Base-by-base conservation (phyloP, 257 asterid genomes). In the Linaria vulgaris region DNA sequence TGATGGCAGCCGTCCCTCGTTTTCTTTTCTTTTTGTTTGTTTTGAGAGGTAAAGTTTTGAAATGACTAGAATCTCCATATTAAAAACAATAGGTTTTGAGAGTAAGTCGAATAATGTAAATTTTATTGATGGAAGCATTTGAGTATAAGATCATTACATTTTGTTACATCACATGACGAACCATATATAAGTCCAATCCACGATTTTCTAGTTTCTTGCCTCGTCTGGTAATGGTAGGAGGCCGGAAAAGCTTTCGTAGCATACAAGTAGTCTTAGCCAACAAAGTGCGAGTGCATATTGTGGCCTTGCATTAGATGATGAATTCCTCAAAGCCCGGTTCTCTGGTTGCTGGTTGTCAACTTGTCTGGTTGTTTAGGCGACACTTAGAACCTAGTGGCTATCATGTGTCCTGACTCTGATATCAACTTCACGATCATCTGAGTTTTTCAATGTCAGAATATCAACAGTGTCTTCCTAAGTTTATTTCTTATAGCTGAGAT, bases 301-400 rank as follows among this genome's bases (percentile, higher is more conserved):
- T 25, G 52, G 38, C 22, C 44, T 37, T 65, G 52, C 23, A n/a
- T 25, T 19, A 49, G 30, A 41, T 56, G 3, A 39, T 68, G 49
- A 44, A 56, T 17, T 47, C 44, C 14, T 7, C 19, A 47, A 25
- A 24, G 56, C 39, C 47, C 1, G 16, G n/a, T 60, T 51, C 41
- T 52, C 56, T 41, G 14, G 9, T 16, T 31, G 37, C 47, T 68
- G 59, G 22, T 27, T 68, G 22, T 48, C 62, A 55, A 56, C 24
- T 17, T 51, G 43, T 17, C n/a, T n/a, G n/a, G 23, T n/a, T 25
- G 34, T n/a, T 59, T 57, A 37, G n/a, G 45, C 47, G 61, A 22
- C 17, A 66, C 50, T 46, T 27, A 41, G 53, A 38, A 22, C 38
- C 20, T 23, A 49, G 69, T 49, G 9, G 51, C 48, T 68, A 17